Base-by-base conservation (phyloP, 169 alveolate genomes). In the Blepharisma undulans region DNA sequence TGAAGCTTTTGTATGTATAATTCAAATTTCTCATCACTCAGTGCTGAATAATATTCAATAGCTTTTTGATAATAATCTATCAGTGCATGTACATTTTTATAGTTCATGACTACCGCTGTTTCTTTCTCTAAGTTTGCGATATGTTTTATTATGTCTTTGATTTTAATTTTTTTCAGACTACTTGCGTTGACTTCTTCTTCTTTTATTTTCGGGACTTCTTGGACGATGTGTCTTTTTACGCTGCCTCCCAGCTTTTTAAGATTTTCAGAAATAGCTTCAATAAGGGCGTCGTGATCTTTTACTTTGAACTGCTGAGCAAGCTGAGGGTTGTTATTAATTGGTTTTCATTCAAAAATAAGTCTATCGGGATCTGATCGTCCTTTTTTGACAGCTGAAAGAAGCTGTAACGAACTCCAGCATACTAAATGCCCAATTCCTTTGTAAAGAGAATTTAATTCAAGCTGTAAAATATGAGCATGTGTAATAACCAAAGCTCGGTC, bases 11-110 rank as follows among this genome's bases (percentile, higher is more conserved):
- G 91, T 6, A 92, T 76, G 61, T 84, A 92, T 32, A 16, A 21
- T 74, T 92, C 88, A 48, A 90, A 92, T 90, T 59, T 81, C 18
- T 88, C 90, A 32, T 92, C 89, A 89, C 90, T 90, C 22, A 92
- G 72, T 21, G 95, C 95, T 2, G 92, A 84, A 85, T 78, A 92
- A 92, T 90, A 92, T 76, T 92, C 95, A 34, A 92, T 92, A 48
- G 95, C 93, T 30, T 78, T 89, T 92, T 92, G 92, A 74, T 92
- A 92, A 85, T 90, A 76, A 33, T 82, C 82, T 87, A 90, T 92
- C 81, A 92, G 82, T 33, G 59, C 61, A 78, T 92, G 87, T 3
- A 90, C 90, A 32, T 78, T 85, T 48, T 92, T 92, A 82, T 87
- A 76, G 79, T 78, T 89, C 82, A 88, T 89, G 66, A 88, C 77